Conservation (phyloP, 805 yeast genomes). For the Cyberlindnera subsufficiens region DNA sequence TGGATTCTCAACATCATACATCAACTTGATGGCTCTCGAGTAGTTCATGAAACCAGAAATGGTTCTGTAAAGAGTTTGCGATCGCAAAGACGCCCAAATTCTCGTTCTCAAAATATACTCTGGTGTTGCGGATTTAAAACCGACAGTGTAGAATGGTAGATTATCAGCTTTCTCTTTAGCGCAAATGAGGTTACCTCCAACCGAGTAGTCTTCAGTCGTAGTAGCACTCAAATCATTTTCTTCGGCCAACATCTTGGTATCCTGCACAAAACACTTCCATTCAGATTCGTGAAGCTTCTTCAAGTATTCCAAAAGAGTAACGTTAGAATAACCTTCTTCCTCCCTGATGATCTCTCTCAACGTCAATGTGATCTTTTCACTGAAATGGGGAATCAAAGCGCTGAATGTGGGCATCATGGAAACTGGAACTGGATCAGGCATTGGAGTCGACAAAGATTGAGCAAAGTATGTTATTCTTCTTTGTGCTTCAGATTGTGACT, state of each 20-base stretch:
- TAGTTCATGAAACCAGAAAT: conserved; percentile 73
- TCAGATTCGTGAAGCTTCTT: conserved; percentile 59
- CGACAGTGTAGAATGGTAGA: conserved; percentile 57
- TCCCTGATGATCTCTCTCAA: conserved; percentile 75
- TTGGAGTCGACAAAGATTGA: conserved; percentile 81
- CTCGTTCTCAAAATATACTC: conserved; percentile 58
- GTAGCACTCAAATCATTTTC: conserved; percentile 29
- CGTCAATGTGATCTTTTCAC: conserved; percentile 73
- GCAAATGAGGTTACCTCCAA: conserved; percentile 4
- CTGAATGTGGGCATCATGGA: conserved; percentile 75
- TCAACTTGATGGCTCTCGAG: conserved; percentile 57
- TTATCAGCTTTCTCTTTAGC: conserved; percentile 33
- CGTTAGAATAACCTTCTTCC: conserved; percentile 55
- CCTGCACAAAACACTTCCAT: conserved; percentile 67
- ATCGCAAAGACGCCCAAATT: conserved; percentile 70
- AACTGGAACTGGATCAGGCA: conserved; percentile 64
- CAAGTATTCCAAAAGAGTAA: conserved; percentile 62
- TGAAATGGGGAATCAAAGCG: conserved; percentile 81
- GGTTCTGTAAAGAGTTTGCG: conserved; percentile 71
- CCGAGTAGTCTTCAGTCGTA: conserved; percentile 13
- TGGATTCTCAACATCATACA: conserved; percentile 52
- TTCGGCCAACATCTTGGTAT: conserved; percentile 52
- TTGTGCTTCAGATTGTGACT: conserved; percentile 68
- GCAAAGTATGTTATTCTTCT: conserved; percentile 86
- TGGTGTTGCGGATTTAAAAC: conserved; percentile 57